Evolutionary conservation across 345 rosid species (phyloP).

Genomic region (Pistacia vera): DNA sequence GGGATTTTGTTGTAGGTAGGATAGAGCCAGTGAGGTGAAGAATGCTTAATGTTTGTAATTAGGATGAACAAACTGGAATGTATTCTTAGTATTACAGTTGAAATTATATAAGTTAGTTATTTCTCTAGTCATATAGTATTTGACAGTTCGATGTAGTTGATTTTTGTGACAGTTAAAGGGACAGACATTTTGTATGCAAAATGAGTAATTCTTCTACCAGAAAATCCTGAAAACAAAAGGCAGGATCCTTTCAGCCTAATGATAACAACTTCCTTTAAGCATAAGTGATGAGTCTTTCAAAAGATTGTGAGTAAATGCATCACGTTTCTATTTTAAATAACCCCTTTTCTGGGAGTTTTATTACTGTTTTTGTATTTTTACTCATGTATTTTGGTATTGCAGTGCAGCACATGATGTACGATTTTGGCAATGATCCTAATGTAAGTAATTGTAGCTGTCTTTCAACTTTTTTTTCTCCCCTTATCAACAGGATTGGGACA

Average conservation of each 20-base stretch:
- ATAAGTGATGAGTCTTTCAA: slow-evolving; percentile 79
- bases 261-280: slow-evolving; percentile 67
- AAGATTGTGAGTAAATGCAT: slow-evolving; percentile 59
- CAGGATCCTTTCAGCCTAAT: slow-evolving; percentile 62
- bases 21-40: no score
- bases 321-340: no score
- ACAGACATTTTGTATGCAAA: neutral
- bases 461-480: no score
- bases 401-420: slow-evolving; percentile 92
- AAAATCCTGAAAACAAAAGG: slow-evolving; percentile 60
- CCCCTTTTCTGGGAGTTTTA: neutral
- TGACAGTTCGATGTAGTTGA: no score
- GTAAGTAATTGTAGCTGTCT: slow-evolving; percentile 38
- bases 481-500: no score
- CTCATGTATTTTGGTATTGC: slow-evolving; percentile 14
- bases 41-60: no score
- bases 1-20: no score
- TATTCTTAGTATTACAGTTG: no score
- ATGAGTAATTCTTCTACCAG: slow-evolving; percentile 47
- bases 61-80: no score
- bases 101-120: no score
- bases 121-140: no score
- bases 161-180: neutral
- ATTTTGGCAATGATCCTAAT: slow-evolving; percentile 86
- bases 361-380: neutral